These are phyloP conservation scores for Bipolaris sorokiniana DNA, from an alignment of 2,329 filamentous ascomycete species.

Conservation along the genomic window DNA sequence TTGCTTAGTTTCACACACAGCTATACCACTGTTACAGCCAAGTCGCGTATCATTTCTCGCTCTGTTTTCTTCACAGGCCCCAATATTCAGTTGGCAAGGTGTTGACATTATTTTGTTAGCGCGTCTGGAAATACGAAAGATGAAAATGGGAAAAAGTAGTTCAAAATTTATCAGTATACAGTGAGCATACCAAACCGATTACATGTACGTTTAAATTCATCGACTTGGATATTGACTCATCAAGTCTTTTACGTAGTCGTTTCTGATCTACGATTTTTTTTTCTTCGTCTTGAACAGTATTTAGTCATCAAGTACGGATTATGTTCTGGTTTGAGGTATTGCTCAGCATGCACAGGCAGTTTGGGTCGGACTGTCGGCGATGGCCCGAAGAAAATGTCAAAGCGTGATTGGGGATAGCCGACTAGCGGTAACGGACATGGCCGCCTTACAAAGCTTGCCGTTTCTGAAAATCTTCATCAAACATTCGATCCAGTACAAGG, in stretches of 20 bases:
- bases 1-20: slow-evolving; percentile 3
- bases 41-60: neutral
- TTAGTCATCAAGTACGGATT: neutral
- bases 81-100: neutral
- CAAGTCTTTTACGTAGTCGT: neutral
- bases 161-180: neutral
- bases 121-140: neutral
- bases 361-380: slow-evolving; percentile 10
- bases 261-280: neutral
- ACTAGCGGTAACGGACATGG: too few species aligned
- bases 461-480: too few species aligned
- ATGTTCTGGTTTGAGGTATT: neutral
- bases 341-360: neutral
- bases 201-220: neutral
- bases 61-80: neutral
- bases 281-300: neutral
- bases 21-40: neutral
- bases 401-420: neutral
- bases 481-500: too few species aligned
- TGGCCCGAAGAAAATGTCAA: neutral
- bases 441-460: too few species aligned
- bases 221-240: neutral
- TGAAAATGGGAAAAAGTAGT: neutral
- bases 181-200: neutral
- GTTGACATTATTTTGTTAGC: neutral